These are phyloP conservation scores for Decorospora gaudefroyi DNA, from an alignment of 2,329 filamentous ascomycete species.

Conservation along the genomic window DNA sequence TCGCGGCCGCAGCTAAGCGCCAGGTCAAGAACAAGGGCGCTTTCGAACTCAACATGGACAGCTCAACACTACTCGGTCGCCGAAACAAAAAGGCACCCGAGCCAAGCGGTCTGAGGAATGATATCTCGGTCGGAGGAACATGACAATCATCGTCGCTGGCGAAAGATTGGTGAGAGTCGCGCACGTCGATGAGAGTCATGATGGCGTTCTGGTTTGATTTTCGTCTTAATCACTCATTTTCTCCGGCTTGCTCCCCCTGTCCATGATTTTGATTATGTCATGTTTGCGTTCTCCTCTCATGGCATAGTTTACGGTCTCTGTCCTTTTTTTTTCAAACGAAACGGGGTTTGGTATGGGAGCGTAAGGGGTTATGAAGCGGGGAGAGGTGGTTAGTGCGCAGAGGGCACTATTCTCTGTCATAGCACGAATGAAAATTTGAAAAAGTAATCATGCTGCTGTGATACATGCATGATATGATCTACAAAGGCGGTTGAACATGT, in stretches of 20 bases:
- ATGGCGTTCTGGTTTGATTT: slow-evolving; percentile 25
- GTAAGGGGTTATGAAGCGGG: neutral
- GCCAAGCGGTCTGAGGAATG: slow-evolving; percentile 53
- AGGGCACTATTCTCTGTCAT: slow-evolving; percentile 1
- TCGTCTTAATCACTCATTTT: slow-evolving; percentile 18
- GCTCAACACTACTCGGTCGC: slow-evolving; percentile 84
- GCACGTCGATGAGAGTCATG: slow-evolving; percentile 19
- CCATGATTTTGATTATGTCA: slow-evolving; percentile 10
- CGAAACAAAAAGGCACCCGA: slow-evolving; percentile 56
- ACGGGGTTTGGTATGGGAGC: neutral
- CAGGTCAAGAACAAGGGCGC: slow-evolving; percentile 79
- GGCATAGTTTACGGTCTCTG: slow-evolving; percentile 20
- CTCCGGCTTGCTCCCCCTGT: neutral
- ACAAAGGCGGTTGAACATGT: too few relatives aligned
- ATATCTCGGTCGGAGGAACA: slow-evolving; percentile 44
- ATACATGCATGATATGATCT: too few relatives aligned
- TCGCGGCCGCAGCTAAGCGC: slow-evolving; percentile 81
- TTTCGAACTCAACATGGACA: slow-evolving; percentile 91
- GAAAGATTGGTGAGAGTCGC: slow-evolving; percentile 37
- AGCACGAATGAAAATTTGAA: slow-evolving; percentile 11
- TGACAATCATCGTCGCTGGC: slow-evolving; percentile 38
- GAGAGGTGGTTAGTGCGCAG: neutral
- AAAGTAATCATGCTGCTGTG: too few relatives aligned
- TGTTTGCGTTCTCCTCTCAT: slow-evolving; percentile 17
- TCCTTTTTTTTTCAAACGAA: slow-evolving; percentile 2